phyloP scores from a whole-genome alignment of 441 rosid species.

The Arabidopsis hybrid region DNA sequence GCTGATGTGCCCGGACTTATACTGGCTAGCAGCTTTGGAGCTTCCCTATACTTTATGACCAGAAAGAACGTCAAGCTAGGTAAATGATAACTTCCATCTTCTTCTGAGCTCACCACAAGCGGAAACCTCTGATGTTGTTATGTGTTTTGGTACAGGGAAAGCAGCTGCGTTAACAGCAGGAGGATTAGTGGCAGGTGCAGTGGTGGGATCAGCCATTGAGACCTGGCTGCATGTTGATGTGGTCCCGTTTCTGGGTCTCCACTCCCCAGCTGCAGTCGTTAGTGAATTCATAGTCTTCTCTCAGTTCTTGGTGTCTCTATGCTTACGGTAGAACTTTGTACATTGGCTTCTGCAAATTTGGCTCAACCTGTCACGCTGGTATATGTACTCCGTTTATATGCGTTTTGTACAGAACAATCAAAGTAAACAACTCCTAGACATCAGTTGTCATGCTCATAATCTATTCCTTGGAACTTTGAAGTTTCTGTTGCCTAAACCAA shows the following conservation, averaged over 20 bases:
- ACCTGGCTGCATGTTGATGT: slow-evolving; percentile 94
- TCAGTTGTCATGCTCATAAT: slow-evolving; percentile 9
- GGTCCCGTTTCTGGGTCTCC: slow-evolving; percentile 85
- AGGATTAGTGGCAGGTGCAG: slow-evolving; percentile 93
- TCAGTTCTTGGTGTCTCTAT: slow-evolving; percentile 85
- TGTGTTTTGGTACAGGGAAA: slow-evolving; percentile 65
- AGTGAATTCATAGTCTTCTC: slow-evolving; percentile 87
- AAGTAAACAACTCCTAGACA: slow-evolving; percentile 32
- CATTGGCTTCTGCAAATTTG: slow-evolving; percentile 22
- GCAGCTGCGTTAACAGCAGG: slow-evolving; percentile 79
- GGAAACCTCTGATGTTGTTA: slow-evolving; percentile 8
- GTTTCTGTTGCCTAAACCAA: slow-evolving; percentile 19
- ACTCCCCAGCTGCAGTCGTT: slow-evolving; percentile 86
- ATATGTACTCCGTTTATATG: slow-evolving; percentile 39
- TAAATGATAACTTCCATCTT: slow-evolving; percentile 43
- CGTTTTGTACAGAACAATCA: slow-evolving; percentile 44
- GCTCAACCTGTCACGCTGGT: slow-evolving; percentile 37
- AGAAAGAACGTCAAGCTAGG: slow-evolving; percentile 85
- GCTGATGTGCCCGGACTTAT: slow-evolving; percentile 90
- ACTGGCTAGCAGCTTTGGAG: slow-evolving; percentile 87
- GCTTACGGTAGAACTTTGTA: slow-evolving; percentile 62
- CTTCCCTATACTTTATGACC: slow-evolving; percentile 92
- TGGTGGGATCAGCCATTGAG: slow-evolving; percentile 89
- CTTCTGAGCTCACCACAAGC: background rate
- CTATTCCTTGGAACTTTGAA: slow-evolving; percentile 3